Conservation (phyloP, 2,329 filamentous ascomycete species). For the Myrmaecium sp. region DNA sequence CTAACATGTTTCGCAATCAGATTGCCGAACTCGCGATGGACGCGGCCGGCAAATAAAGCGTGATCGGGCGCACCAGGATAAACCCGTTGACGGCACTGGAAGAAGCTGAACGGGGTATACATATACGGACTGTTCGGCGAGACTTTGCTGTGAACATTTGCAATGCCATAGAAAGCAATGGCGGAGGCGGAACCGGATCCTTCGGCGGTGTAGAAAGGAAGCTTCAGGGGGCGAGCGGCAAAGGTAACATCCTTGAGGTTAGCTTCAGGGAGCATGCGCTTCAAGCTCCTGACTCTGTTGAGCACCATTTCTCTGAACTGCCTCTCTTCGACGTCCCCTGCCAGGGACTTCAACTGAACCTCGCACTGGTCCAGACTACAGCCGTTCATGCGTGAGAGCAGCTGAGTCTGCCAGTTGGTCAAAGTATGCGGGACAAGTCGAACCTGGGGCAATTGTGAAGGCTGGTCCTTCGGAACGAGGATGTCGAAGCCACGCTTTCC, state of each 20-base stretch:
- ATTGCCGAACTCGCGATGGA: conserved; percentile 29
- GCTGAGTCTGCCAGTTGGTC: conserved; percentile 14
- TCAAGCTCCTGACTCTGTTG: conserved; percentile 13
- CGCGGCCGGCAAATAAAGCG: conserved; percentile 24
- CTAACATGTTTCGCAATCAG: conserved; percentile 12
- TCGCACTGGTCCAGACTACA: conserved; percentile 10
- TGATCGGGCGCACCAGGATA: conserved; percentile 29
- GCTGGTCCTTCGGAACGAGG: conserved; percentile 22
- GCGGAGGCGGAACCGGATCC: too few species aligned
- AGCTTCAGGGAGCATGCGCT: conserved; percentile 18
- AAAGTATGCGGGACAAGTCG: conserved; percentile 16
- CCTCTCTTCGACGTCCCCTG: conserved; percentile 16
- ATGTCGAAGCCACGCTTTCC: conserved; percentile 26
- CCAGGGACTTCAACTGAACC: conserved; percentile 13
- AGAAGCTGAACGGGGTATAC: conserved; percentile 27
- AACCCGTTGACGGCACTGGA: conserved; percentile 25
- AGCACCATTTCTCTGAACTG: conserved; percentile 20
- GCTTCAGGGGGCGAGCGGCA: conserved; percentile 22
- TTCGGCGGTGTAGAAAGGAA: conserved; percentile 10
- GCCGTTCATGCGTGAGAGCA: conserved; percentile 11
- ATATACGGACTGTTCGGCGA: too few species aligned
- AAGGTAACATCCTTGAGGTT: conserved; percentile 27
- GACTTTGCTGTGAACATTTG: conserved; percentile 23
- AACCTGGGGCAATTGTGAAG: conserved; percentile 28
- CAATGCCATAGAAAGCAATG: conserved; percentile 28